Conservation (phyloP, 2,329 filamentous ascomycete species). For the Ophiosphaerella narmari region DNA sequence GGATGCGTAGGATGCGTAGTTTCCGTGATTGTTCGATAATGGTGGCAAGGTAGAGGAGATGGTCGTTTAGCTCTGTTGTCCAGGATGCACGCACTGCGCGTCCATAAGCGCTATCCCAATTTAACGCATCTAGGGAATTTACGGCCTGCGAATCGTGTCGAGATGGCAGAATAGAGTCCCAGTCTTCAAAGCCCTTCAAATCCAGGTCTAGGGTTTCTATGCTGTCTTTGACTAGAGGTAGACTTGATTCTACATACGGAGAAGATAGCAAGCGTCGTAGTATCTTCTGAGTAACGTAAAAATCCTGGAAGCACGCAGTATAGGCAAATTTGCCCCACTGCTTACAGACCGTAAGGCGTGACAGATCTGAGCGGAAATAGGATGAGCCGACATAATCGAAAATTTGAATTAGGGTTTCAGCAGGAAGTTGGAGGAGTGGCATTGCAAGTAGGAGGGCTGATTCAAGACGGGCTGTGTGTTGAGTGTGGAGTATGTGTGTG, state of each 20-base stretch:
- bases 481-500: too few relatives aligned
- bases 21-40: slow-evolving; percentile 23
- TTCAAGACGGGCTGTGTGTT: too few relatives aligned
- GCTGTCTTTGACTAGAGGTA: slow-evolving; percentile 25
- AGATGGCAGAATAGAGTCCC: slow-evolving; percentile 17
- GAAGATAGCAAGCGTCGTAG: slow-evolving; percentile 23
- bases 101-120: slow-evolving; percentile 15
- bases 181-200: slow-evolving; percentile 25
- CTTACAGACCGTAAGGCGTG: slow-evolving; percentile 27
- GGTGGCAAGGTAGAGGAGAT: slow-evolving; percentile 20
- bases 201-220: slow-evolving; percentile 22
- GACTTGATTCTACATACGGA: slow-evolving; percentile 19
- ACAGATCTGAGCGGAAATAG: slow-evolving; percentile 25
- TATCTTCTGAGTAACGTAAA: slow-evolving; percentile 21
- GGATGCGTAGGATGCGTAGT: slow-evolving; percentile 23
- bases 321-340: slow-evolving; percentile 23
- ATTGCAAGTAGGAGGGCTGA: too few relatives aligned
- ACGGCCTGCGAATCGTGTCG: slow-evolving; percentile 11
- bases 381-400: slow-evolving; percentile 23
- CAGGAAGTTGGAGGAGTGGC: too few relatives aligned
- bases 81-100: slow-evolving; percentile 18
- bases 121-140: slow-evolving; percentile 13
- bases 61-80: slow-evolving; percentile 22
- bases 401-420: slow-evolving; percentile 22
- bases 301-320: slow-evolving; percentile 22